Base-by-base conservation (phyloP, 177 flowering plant species). In the Vitis hybrid region DNA sequence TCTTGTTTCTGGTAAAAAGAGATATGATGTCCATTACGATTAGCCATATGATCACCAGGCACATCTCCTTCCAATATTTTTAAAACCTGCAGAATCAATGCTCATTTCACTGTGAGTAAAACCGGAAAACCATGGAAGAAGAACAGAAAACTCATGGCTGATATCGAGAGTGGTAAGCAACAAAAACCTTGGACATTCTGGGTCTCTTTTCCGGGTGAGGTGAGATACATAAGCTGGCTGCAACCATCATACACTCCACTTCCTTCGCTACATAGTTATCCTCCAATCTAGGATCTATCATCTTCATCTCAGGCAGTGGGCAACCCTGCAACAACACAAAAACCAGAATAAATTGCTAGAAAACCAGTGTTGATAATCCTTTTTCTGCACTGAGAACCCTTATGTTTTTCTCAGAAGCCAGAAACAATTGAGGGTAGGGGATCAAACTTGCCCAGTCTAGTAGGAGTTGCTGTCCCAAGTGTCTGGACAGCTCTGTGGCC, bases 31-130 rank as follows among this genome's bases (percentile, higher is more conserved):
- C 19, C 66, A 70, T 54, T 12, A 30, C 35, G 65, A 64, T 60
- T 55, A 35, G 60, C 66, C 64, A 74, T 58, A 48, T 40, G 48
- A 40, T 73, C 75, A 52, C 18, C 49, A 52, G 76, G 66, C 61
- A 78, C 70, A 32, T 80, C 80, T 59, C 81, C 83, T 71, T 82
- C 85, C 60, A 82, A 57, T 55, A 80, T 75, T 67, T 78, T 71
- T 62, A 81, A 57, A 4, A 76, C 84, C 82, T 81, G 40, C 59
- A 72, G 24, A 77, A 51, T 65, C 30, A 32, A 35, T n/a, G 5
- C 9, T 18, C 15, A 13, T 46, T 60, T 15, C 12, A 35, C 51
- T 72, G 48, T 62, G 52, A 7, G 6, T 9, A 66, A 65, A 27
- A 21, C 4, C 50, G 65, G n/a, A 67, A 2, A 3, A 13, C 0